Base-by-base conservation (phyloP, 169 alveolate species). In the Cryptosporidium ryanae region DNA sequence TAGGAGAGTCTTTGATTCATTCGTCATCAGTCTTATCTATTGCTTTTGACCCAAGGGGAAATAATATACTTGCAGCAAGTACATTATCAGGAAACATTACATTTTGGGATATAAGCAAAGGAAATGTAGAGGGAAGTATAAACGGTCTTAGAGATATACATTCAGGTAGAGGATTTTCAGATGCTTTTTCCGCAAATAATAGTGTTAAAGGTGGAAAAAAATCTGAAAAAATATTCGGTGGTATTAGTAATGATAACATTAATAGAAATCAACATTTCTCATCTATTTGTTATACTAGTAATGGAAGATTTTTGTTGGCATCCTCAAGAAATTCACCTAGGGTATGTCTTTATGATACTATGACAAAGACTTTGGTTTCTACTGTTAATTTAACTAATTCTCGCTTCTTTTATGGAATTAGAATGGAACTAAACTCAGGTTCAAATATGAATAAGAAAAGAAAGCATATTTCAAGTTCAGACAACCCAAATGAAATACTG, bases 31-130 rank as follows among this genome's bases (percentile, higher is more conserved):
- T 96, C 10, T 90, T 96, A 4, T 90, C 96, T n/a, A 82, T 96
- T 44, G 95, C 96, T 31, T 92, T 96, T 70, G 96, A 94, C 59
- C 96, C 97, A 1, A 91, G 97, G 82, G 98, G 96, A 43, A 96
- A 96, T 91, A 96, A 96, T 82, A 87, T 95, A 66, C 84, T 94
- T 54, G 97, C 97, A 1, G 95, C 96, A 1, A 89, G 95, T 34
- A 70, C 93, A 5, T 57, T 94, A 50, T 90, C 93, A 44, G 97
- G 97, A 18, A 92, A 71, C 44, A 92, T 94, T 8, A 34, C 84
- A 5, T 92, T 95, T 82, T 95, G 97, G 97, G 97, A 93, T 64
- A 64, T 94, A 48, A 91, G 81, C 25, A 89, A 90, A 29, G 90
- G 91, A 17, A 94, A 90, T 87, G 93, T 93, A 1, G 70, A 92